Evolutionary conservation across 2,329 filamentous ascomycete genomes (phyloP).

Genomic region (Emergomyces pasteurianus): DNA sequence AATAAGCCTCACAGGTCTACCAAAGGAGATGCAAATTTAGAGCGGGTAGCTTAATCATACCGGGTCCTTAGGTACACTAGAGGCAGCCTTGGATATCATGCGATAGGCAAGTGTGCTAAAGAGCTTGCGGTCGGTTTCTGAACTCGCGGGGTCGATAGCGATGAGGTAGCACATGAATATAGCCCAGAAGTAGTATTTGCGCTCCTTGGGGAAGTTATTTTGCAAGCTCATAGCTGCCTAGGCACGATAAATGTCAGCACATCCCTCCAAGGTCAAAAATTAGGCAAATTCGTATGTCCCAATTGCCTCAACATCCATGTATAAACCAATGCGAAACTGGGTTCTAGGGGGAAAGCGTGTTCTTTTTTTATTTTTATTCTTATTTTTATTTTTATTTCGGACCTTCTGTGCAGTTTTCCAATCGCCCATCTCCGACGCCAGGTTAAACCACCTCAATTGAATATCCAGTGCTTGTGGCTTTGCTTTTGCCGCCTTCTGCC

Average conservation of each 20-base stretch:
- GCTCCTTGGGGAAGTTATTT: slow-evolving; percentile 36
- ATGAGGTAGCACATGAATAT: slow-evolving; percentile 36
- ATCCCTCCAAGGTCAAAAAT: slow-evolving; percentile 5
- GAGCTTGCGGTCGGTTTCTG: slow-evolving; percentile 32
- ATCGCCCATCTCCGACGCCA: slow-evolving; percentile 29
- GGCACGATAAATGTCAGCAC: slow-evolving; percentile 13
- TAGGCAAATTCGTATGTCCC: background rate
- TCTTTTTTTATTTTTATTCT: too few species aligned
- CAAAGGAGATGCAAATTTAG: background rate
- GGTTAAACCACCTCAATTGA: slow-evolving; percentile 34
- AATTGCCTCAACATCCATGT: background rate
- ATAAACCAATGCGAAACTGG: background rate
- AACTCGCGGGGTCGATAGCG: slow-evolving; percentile 23
- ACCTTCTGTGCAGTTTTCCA: slow-evolving; percentile 41
- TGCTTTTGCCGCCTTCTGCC: slow-evolving; percentile 37
- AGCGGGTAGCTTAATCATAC: slow-evolving; percentile 20
- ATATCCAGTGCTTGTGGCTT: slow-evolving; percentile 33
- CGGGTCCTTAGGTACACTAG: slow-evolving; percentile 31
- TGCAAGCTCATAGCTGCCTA: slow-evolving; percentile 40
- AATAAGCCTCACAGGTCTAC: slow-evolving; percentile 8
- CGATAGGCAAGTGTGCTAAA: slow-evolving; percentile 41
- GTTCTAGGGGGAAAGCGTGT: background rate
- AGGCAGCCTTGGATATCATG: slow-evolving; percentile 37
- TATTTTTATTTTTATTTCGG: slow-evolving; percentile 7
- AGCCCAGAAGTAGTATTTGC: slow-evolving; percentile 39